Conservation (phyloP, 2,329 filamentous ascomycete species). For the Microcyclospora pomicola region DNA sequence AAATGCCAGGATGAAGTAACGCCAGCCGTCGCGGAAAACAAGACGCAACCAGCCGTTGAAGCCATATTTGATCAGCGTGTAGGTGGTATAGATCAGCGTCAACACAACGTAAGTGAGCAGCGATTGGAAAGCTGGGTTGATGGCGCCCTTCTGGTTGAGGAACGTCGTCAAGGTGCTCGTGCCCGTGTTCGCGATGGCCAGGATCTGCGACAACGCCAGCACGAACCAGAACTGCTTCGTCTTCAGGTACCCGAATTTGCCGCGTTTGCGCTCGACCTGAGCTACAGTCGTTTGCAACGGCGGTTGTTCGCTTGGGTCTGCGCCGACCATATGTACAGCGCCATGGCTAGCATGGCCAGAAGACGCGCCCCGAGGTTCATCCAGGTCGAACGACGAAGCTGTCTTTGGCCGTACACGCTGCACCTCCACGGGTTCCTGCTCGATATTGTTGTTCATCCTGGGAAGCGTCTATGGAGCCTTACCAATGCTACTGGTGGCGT, state of each 20-base stretch:
- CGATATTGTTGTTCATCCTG: neutral
- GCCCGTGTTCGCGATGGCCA: conserved; percentile 78
- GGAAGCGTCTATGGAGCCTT: no score
- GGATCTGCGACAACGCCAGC: conserved; percentile 58
- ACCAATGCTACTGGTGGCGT: no score
- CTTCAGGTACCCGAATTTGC: conserved; percentile 54
- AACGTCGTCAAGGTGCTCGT: conserved; percentile 84
- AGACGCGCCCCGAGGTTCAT: no score
- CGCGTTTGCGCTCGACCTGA: conserved; percentile 28
- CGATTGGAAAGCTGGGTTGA: conserved; percentile 88
- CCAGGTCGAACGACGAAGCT: no score
- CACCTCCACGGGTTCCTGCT: no score
- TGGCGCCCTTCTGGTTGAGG: conserved; percentile 53
- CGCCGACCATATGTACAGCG: conserved; percentile 22
- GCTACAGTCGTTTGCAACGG: conserved; percentile 26
- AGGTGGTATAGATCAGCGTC: conserved; percentile 64
- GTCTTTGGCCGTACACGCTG: no score
- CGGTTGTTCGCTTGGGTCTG: conserved; percentile 13
- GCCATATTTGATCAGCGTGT: conserved; percentile 69
- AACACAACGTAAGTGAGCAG: conserved; percentile 89
- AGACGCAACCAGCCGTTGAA: conserved; percentile 53
- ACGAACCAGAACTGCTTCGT: conserved; percentile 84
- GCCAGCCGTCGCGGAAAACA: conserved; percentile 65
- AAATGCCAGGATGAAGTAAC: conserved; percentile 84
- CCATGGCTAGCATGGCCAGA: conserved; percentile 17